Conservation (phyloP, 2,329 filamentous ascomycete species). For the Xylariales sp. region DNA sequence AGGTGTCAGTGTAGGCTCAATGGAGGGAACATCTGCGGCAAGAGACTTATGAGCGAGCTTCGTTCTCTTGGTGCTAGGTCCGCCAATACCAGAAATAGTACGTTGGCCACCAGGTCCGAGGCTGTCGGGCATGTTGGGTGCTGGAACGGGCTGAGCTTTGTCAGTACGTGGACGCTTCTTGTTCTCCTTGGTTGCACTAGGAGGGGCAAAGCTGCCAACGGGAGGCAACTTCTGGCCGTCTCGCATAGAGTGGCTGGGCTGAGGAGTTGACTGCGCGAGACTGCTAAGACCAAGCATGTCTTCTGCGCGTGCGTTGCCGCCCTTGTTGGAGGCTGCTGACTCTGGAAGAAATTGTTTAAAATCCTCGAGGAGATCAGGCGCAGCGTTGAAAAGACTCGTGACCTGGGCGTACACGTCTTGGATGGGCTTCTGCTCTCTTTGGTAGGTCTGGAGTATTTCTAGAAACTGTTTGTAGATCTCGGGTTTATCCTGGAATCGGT, state of each 20-base stretch:
- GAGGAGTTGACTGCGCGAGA: conserved; percentile 47
- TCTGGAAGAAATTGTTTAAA: conserved; percentile 99
- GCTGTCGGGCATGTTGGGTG: conserved; percentile 38
- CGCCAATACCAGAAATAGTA: conserved; percentile 30
- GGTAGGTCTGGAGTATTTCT: conserved; percentile 96
- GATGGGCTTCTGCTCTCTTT: conserved; percentile 95
- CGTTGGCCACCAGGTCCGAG: conserved; percentile 33
- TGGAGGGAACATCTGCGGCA: conserved; percentile 52
- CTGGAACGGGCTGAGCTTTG: conserved; percentile 46
- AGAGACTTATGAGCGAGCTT: conserved; percentile 70
- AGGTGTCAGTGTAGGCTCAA: conserved; percentile 85
- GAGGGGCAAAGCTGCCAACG: conserved; percentile 87
- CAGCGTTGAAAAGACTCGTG: conserved; percentile 86
- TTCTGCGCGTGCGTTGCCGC: conserved; percentile 54
- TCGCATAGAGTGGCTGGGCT: conserved; percentile 42
- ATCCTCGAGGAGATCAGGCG: conserved; percentile 91
- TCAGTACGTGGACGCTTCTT: conserved; percentile 76
- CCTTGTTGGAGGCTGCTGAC: conserved; percentile 61
- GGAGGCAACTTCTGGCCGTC: conserved; percentile 81
- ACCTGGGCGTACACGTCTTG: conserved; percentile 98
- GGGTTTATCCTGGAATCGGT: conserved; percentile 91
- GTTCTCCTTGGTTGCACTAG: conserved; percentile 79
- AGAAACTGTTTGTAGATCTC: conserved; percentile 99
- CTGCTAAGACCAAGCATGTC: conserved; percentile 59
- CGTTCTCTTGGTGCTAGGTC: conserved; percentile 55